These are phyloP conservation scores for Xylariales sp. DNA, from an alignment of 2,329 filamentous ascomycete species.

Conservation along the genomic window DNA sequence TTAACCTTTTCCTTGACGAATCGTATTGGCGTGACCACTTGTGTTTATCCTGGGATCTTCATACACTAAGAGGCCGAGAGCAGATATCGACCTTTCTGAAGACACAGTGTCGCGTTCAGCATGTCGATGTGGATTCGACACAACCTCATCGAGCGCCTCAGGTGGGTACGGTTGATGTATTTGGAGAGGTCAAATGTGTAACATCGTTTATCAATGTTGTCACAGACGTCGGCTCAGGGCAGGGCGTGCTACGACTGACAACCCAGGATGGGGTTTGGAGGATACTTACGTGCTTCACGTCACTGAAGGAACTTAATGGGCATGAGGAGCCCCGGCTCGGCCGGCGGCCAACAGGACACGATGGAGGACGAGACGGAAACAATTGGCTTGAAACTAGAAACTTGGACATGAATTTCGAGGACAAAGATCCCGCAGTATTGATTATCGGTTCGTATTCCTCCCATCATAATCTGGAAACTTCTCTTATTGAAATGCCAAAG, in stretches of 20 bases:
- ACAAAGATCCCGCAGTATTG: conserved; percentile 52
- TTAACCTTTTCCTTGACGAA: conserved; percentile 36
- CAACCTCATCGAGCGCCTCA: conserved; percentile 17
- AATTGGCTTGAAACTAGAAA: conserved; percentile 57
- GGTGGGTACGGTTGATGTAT: conserved; percentile 42
- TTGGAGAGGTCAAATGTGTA: conserved; percentile 46
- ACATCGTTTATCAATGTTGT: conserved; percentile 52
- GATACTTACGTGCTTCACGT: conserved; percentile 60
- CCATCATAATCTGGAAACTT: no score
- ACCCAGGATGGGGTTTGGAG: conserved; percentile 47
- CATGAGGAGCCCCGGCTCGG: conserved; percentile 44
- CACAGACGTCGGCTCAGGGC: conserved; percentile 48
- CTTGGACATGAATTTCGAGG: conserved; percentile 41
- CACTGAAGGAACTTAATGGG: conserved; percentile 48
- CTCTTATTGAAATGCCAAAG: no score
- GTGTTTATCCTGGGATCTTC: conserved; percentile 33
- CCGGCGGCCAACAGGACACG: conserved; percentile 49
- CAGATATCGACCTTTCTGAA: background rate
- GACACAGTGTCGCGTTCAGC: background rate
- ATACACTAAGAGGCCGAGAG: background rate
- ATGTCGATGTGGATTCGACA: background rate
- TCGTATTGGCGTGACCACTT: conserved; percentile 58
- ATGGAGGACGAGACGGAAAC: conserved; percentile 41
- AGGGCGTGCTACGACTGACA: conserved; percentile 51
- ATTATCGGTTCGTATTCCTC: conserved; percentile 48